Percentiles rank a stretch among this genome's conserved stretches.
Evolutionary conservation across 345 rosid species (phyloP).

Genomic region (Eucalyptus sp.): DNA sequence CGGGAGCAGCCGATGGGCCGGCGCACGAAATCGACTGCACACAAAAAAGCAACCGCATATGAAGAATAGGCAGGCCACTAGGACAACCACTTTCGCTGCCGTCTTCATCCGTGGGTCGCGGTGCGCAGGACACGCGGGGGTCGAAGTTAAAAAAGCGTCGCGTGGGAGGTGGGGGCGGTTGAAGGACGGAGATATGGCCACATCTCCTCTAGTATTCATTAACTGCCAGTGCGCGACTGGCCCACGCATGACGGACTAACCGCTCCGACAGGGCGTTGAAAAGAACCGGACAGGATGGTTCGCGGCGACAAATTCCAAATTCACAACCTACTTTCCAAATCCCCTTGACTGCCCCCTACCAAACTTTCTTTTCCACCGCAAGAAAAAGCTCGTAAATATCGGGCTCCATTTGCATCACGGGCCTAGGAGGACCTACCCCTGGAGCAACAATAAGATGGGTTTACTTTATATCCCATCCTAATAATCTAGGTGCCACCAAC

Average conservation of each 20-base stretch:
- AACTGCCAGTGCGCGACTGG: background rate
- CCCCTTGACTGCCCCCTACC: background rate
- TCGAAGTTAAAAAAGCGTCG: background rate
- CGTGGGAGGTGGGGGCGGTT: background rate
- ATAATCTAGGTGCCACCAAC: background rate
- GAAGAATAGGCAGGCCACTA: too few species aligned
- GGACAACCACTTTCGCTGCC: background rate
- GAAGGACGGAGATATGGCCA: background rate
- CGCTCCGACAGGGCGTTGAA: background rate
- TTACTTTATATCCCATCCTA: background rate
- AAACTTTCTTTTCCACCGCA: background rate
- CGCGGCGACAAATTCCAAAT: background rate
- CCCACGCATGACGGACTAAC: background rate
- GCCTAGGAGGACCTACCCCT: background rate
- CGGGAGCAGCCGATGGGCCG: background rate
- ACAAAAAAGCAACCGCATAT: background rate
- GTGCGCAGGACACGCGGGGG: background rate
- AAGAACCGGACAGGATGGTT: background rate
- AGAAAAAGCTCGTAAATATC: background rate
- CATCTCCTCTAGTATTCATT: fast-evolving
- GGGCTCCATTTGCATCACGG: background rate
- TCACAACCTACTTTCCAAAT: background rate
- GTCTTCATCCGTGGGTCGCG: background rate
- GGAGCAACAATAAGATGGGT: background rate
- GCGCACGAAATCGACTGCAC: background rate